phyloP scores from a whole-genome alignment of 2,329 filamentous ascomycete genomes.

The Chalaropsis thielavioides region DNA sequence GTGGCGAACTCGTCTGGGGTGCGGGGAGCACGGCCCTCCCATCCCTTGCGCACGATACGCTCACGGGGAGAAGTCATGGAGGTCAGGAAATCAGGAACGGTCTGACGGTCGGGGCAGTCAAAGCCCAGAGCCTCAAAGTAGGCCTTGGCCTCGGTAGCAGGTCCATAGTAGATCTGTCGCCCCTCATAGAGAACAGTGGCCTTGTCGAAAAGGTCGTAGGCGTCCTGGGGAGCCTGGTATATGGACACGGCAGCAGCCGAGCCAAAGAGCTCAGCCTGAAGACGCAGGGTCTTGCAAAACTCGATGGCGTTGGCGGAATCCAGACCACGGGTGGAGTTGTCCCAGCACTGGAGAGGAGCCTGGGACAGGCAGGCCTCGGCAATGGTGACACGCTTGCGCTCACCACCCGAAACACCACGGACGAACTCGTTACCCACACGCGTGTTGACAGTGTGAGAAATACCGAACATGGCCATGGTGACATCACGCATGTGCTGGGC shows the following conservation, averaged over 20 bases:
- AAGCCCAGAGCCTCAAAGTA: slow-evolving; percentile 57
- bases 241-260: slow-evolving; percentile 56
- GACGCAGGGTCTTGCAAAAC: slow-evolving; percentile 55
- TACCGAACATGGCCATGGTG: slow-evolving; percentile 62
- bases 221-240: slow-evolving; percentile 52
- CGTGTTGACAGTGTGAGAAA: slow-evolving; percentile 58
- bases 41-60: slow-evolving; percentile 41
- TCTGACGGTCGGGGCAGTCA: slow-evolving; percentile 50
- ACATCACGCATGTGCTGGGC: slow-evolving; percentile 53
- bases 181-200: slow-evolving; percentile 44
- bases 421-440: slow-evolving; percentile 62
- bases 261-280: slow-evolving; percentile 52
- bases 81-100: slow-evolving; percentile 57
- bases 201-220: slow-evolving; percentile 52
- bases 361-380: slow-evolving; percentile 45
- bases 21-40: slow-evolving; percentile 40
- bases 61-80: slow-evolving; percentile 50
- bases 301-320: slow-evolving; percentile 64
- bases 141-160: slow-evolving; percentile 41
- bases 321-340: slow-evolving; percentile 60
- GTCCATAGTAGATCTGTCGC: slow-evolving; percentile 49
- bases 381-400: slow-evolving; percentile 53
- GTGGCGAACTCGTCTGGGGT: slow-evolving; percentile 48
- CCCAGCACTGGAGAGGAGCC: slow-evolving; percentile 49
- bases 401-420: slow-evolving; percentile 59